Base-by-base conservation (phyloP, 2,329 filamentous ascomycete species). In the Paracoccidioides lutzii region DNA sequence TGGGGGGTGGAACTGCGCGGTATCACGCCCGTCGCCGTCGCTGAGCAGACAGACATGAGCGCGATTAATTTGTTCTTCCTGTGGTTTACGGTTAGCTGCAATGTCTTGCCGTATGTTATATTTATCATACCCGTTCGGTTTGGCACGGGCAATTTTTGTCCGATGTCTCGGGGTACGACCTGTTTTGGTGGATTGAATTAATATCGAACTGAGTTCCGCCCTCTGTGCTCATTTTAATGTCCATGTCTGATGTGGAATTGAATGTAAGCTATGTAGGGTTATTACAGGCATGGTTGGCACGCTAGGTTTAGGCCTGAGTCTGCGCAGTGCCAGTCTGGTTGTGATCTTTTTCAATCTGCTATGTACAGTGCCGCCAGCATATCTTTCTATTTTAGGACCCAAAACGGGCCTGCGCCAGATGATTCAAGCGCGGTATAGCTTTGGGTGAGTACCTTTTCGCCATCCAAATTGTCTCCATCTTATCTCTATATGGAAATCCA, bases 11-110 rank as follows among this genome's bases (percentile, higher is more conserved):
- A 80, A 60, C 73, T 77, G 58, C 77, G 78, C 58, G 81, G 81
- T 3, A 74, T 81, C 61, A 74, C 73, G 56, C 81, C 81, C 0
- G 78, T 84, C 28, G 77, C 79, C 0, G 58, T 75, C 28, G 75
- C 80, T 54, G 70, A 79, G 58, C 72, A 81, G 44, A 81, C 74
- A 1, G 74, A 78, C 58, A 80, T 71, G 7, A 71, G 73, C 40
- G 78, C 78, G 60, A 73, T 73, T 65, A 78, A 80, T 58, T 71
- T 83, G 48, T 83, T 83, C 62, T 55, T 59, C 40, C 45, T 60
- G 44, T 81, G 81, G 73, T 81, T 82, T 63, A 80, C 78, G 22
- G 75, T 80, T 57, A 74, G 80, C 55, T 71, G 79, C 45, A 81
- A 78, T 62, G 71, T 81, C 6, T 63, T 83, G 37, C 80, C 81